Base-by-base conservation (phyloP, 2,329 filamentous ascomycete genomes). In the Paecilomyces variotii region DNA sequence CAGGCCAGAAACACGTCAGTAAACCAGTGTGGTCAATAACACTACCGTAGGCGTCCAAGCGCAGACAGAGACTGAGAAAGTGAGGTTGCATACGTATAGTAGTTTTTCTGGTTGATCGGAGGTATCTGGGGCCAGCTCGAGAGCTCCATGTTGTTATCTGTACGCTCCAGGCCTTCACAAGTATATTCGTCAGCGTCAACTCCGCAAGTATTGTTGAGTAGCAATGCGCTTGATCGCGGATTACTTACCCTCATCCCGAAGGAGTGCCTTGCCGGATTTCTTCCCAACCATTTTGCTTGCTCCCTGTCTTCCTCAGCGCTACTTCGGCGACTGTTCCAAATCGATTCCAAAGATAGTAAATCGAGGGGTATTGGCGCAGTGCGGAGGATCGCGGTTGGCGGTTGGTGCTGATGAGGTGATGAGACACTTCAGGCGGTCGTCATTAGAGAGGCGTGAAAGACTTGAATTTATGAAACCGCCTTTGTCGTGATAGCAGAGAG, bases 51-150 rank as follows among this genome's bases (percentile, higher is more conserved):
- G 30, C 5, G 30, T 10, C 5, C 6, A 52, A 30, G 9, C 58
- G 24, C 32, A 10, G 34, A 34, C 24, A 56, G 34, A 30, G 14
- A 51, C 26, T 9, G 5, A 25, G 14, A 25, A 25, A 6, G 11
- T 32, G 30, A 35, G 24, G 28, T 5, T 25, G 79, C 86, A 61
- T 82, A 94, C 90, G 92, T 96, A 74, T 97, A 97, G 76, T 99
- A 99, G 75, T 99, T 99, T 80, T 99, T 99, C 75, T 99, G 94
- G 73, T 99, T 99, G 76, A 99, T 99, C 68, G 94, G 90, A 51
- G 85, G 83, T 59, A 96, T 87, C 70, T 94, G 88, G 9, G 94
- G 93, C 93, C 94, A 99, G 73, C 84, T 95, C 54, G 91, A 90
- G 71, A 94, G 85, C 71, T 92, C 94, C 88, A 99, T 93, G 77